Evolutionary conservation across 768 basidiomycete species (phyloP).

Genomic region (Lactarius indigo): DNA sequence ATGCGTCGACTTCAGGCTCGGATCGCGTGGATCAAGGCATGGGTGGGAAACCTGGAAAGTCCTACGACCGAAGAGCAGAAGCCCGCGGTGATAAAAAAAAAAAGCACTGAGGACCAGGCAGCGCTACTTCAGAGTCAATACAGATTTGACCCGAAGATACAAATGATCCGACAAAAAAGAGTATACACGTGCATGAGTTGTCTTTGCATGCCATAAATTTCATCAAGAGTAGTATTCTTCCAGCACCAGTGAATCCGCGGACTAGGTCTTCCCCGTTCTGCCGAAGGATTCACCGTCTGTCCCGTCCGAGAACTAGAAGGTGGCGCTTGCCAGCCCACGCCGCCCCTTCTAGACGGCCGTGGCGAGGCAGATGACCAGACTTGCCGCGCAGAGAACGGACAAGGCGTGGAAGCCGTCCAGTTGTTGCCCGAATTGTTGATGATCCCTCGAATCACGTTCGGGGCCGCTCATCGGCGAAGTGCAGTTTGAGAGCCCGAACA

Average conservation of each 20-base stretch:
- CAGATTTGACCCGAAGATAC: no score
- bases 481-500: conserved; percentile 78
- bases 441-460: conserved; percentile 81
- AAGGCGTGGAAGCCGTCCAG: conserved; percentile 83
- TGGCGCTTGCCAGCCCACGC: not conserved
- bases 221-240: not conserved
- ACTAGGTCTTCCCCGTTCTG: not conserved
- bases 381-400: conserved; percentile 65
- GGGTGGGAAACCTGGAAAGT: no score
- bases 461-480: conserved; percentile 86
- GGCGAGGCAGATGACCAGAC: conserved; percentile 72
- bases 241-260: not conserved
- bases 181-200: no score
- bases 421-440: conserved; percentile 68
- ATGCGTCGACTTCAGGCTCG: no score
- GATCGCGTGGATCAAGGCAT: no score
- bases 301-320: not conserved
- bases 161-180: no score
- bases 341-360: conserved; percentile 40
- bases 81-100: no score
- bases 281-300: not conserved
- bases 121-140: no score
- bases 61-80: no score
- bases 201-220: no score
- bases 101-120: no score